Percentiles rank a stretch among this genome's conserved stretches.
phyloP scores from a whole-genome alignment of 2,329 filamentous ascomycete genomes.

The Fusarium incarnatum region DNA sequence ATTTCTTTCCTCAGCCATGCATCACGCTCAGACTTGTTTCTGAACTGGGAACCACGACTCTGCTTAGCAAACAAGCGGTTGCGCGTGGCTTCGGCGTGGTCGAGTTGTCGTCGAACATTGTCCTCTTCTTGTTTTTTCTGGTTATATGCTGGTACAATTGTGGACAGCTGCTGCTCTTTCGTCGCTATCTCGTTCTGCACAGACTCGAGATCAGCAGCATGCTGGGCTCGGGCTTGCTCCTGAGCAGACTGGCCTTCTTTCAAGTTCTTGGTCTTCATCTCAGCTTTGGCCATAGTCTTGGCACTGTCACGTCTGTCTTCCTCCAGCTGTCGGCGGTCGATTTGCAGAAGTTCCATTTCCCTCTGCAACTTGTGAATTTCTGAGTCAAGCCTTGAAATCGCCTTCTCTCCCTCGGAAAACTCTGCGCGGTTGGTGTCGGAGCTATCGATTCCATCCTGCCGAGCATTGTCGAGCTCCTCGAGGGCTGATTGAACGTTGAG shows the following conservation, averaged over 20 bases:
- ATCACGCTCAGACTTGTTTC: slow-evolving; percentile 88
- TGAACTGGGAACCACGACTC: slow-evolving; percentile 86
- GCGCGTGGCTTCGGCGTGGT: slow-evolving; percentile 78
- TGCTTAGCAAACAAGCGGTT: slow-evolving; percentile 92
- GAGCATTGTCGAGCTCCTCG: slow-evolving; percentile 83
- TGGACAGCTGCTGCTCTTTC: slow-evolving; percentile 80
- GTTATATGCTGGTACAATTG: slow-evolving; percentile 82
- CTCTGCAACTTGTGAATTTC: slow-evolving; percentile 84
- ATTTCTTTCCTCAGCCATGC: slow-evolving; percentile 84
- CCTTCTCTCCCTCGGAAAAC: slow-evolving; percentile 82
- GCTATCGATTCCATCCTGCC: slow-evolving; percentile 84
- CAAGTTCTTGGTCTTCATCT: slow-evolving; percentile 84
- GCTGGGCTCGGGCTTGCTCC: slow-evolving; percentile 77
- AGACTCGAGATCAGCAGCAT: slow-evolving; percentile 76
- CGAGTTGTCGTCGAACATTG: slow-evolving; percentile 76
- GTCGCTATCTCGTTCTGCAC: slow-evolving; percentile 79
- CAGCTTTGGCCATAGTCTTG: slow-evolving; percentile 83
- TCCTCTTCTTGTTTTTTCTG: slow-evolving; percentile 79
- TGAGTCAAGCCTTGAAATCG: slow-evolving; percentile 79
- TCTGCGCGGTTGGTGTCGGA: slow-evolving; percentile 83
- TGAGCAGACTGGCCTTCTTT: slow-evolving; percentile 84
- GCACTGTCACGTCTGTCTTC: slow-evolving; percentile 88
- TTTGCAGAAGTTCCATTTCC: slow-evolving; percentile 83
- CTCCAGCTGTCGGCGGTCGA: slow-evolving; percentile 89
- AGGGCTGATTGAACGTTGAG: slow-evolving; percentile 80